A percentile compares a stretch with the other conserved stretches of the same genome.
These are phyloP conservation scores for Fusarium equiseti DNA, from an alignment of 2,329 filamentous ascomycete genomes.

Conservation along the genomic window DNA sequence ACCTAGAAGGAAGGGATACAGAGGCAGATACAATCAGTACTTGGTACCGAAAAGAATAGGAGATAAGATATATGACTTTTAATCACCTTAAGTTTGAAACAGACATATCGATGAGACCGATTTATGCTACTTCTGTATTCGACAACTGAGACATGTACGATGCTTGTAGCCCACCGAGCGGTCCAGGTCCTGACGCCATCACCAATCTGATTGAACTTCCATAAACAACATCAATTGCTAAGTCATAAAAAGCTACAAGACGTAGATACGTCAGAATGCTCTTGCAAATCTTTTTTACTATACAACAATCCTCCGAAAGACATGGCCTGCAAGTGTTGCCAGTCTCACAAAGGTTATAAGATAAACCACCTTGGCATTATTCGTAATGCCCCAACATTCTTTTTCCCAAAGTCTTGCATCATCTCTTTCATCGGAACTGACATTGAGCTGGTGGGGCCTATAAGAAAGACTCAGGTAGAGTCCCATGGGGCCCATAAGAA, in stretches of 20 bases:
- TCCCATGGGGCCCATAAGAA: slow-evolving; percentile 27
- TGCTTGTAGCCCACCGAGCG: neutral
- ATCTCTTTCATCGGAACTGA: slow-evolving; percentile 17
- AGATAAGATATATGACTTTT: slow-evolving; percentile 22
- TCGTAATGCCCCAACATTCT: slow-evolving; percentile 20
- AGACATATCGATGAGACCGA: neutral
- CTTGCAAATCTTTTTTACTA: slow-evolving; percentile 37
- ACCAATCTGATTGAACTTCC: neutral
- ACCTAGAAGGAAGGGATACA: slow-evolving; percentile 3
- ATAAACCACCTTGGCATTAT: slow-evolving; percentile 20
- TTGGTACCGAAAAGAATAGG: slow-evolving; percentile 20
- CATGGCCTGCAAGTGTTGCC: slow-evolving; percentile 22
- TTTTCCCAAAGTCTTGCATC: slow-evolving; percentile 21
- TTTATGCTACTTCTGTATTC: neutral
- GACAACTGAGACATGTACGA: neutral
- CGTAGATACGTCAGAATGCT: slow-evolving; percentile 17
- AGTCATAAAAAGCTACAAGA: slow-evolving; percentile 34
- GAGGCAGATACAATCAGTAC: slow-evolving; percentile 21
- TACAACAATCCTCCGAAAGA: slow-evolving; percentile 36
- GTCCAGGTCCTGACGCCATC: neutral
- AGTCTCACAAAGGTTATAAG: slow-evolving; percentile 2
- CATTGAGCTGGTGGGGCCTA: neutral
- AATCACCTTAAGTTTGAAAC: slow-evolving; percentile 1
- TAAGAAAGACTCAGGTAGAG: slow-evolving; percentile 14
- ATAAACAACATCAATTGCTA: slow-evolving; percentile 38